Percentiles rank a stretch among this genome's conserved stretches.
phyloP scores from a whole-genome alignment of 805 yeast species.

The Blastobotrys chiropterorum region DNA sequence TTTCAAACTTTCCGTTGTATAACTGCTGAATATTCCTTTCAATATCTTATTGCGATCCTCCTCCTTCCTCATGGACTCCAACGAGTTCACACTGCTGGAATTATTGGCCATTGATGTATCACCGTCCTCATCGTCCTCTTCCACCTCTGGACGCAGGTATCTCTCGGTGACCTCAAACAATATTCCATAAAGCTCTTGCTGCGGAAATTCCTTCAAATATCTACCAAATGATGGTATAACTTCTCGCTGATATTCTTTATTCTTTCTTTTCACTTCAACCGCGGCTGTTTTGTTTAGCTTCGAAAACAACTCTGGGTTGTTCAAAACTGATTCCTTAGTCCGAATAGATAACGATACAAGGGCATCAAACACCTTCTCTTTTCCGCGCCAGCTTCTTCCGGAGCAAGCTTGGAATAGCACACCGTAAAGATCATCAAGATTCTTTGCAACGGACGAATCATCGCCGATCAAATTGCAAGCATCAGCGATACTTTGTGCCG shows the following conservation, averaged over 20 bases:
- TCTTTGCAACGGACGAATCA: slow-evolving; percentile 6
- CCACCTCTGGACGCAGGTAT: slow-evolving; percentile 36
- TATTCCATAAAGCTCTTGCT: slow-evolving; percentile 29
- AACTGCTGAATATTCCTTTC: slow-evolving; percentile 15
- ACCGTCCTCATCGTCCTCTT: slow-evolving; percentile 33
- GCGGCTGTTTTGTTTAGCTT: slow-evolving; percentile 41
- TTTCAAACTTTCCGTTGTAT: slow-evolving; percentile 1
- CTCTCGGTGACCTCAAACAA: slow-evolving; percentile 29
- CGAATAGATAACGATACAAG: slow-evolving; percentile 52
- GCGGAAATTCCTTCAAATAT: slow-evolving; percentile 39
- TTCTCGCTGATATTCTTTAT: slow-evolving; percentile 54
- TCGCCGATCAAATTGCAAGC: slow-evolving; percentile 7
- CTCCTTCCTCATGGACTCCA: slow-evolving; percentile 8
- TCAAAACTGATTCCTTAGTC: slow-evolving; percentile 34
- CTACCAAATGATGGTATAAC: slow-evolving; percentile 49
- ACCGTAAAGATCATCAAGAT: slow-evolving; percentile 36
- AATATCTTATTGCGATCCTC: slow-evolving; percentile 17
- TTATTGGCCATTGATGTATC: slow-evolving; percentile 24
- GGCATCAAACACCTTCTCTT: slow-evolving; percentile 68
- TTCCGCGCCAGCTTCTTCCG: slow-evolving; percentile 87
- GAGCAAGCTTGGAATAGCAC: slow-evolving; percentile 53
- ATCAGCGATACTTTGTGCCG: slow-evolving; percentile 44
- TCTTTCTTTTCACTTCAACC: slow-evolving; percentile 61
- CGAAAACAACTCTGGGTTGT: slow-evolving; percentile 28
- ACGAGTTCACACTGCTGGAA: neutral